These are phyloP conservation scores for Dittrichia graveolens DNA, from an alignment of 129 eudicot genomes.

Conservation along the genomic window DNA sequence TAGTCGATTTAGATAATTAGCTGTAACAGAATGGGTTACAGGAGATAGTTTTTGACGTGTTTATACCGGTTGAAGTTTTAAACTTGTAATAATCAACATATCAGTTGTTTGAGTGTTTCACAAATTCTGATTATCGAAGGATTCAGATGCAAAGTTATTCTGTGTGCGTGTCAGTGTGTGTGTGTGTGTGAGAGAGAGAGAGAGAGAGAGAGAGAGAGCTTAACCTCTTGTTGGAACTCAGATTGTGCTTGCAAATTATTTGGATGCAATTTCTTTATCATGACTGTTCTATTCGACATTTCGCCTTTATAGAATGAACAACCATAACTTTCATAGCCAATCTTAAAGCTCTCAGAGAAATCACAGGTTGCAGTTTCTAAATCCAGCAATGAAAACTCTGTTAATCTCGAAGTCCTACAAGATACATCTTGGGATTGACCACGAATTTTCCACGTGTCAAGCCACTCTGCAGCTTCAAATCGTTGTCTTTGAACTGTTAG, in stretches of 20 bases:
- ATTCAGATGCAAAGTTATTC: too few relatives aligned
- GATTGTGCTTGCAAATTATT: slow-evolving; percentile 56
- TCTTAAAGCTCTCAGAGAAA: slow-evolving; percentile 70
- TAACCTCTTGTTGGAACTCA: slow-evolving; percentile 63
- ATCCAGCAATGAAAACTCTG: slow-evolving; percentile 59
- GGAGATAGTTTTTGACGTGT: too few relatives aligned
- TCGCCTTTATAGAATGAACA: slow-evolving; percentile 74
- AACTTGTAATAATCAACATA: too few relatives aligned
- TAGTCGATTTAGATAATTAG: too few relatives aligned
- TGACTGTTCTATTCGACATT: slow-evolving; percentile 61
- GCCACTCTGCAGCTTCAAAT: slow-evolving; percentile 64
- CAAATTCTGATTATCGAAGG: too few relatives aligned
- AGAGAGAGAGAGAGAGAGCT: slow-evolving; percentile 24
- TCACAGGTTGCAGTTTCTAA: slow-evolving; percentile 79
- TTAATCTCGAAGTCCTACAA: slow-evolving; percentile 32
- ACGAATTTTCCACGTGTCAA: slow-evolving; percentile 58
- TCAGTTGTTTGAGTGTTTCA: too few relatives aligned
- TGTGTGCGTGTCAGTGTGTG: background rate
- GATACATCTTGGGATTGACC: slow-evolving; percentile 35
- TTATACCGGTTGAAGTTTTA: too few relatives aligned
- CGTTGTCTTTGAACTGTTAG: slow-evolving; percentile 58
- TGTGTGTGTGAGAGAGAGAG: slow-evolving; percentile 8
- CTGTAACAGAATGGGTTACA: too few relatives aligned
- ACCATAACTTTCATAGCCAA: slow-evolving; percentile 53
- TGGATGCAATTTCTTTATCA: slow-evolving; percentile 62